Evolutionary conservation across 2,329 filamentous ascomycete species (phyloP), one percentile per base, ranked within the genome.

Genomic region (Colletotrichum gigasporum): DNA sequence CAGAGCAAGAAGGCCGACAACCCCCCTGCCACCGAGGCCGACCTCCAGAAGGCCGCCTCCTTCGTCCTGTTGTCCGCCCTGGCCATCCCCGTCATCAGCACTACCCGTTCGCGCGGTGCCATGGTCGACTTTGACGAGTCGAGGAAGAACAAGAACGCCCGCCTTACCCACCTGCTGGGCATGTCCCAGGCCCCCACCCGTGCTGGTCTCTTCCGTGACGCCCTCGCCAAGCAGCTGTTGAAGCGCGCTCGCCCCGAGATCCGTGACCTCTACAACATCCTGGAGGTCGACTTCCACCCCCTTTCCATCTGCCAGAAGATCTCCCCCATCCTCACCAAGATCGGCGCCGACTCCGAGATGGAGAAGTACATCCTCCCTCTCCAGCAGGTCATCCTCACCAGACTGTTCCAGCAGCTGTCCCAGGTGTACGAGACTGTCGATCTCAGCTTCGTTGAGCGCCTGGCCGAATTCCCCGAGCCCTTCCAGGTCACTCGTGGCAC

Each of bases 291-390:
- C 79, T 99, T 99, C 86, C 96, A 99, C 78, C 96, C 96, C 56
- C 87, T 99, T 64, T 98, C 95, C 35, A 99, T 99, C 76, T 98
- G 96, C 89, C 91, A 97, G 82, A 98, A 97, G 87, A 98, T 99
- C 71, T 97, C 95, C 11, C 96, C 96, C 54, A 98, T 99, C 72
- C 84, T 99, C 62, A 87, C 91, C 71, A 90, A 98, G 85, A 98
- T 99, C 75, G 95, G 94, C 69, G 90, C 90, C 65, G 95, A 99
- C 74, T 85, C 92, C 51, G 95, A 97, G 80, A 97, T 99, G 95
- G 90, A 96, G 82, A 96, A 96, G 82, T 99, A 99, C 77, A 93
- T 99, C 67, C 83, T 91, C 70, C 96, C 96, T 73, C 88, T 99
- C 56, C 96, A 99, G 83, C 96, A 99, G 83, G 96, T 99, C 75